Conservation (phyloP, 345 rosid genomes). For the Gossypioides kirkii region DNA sequence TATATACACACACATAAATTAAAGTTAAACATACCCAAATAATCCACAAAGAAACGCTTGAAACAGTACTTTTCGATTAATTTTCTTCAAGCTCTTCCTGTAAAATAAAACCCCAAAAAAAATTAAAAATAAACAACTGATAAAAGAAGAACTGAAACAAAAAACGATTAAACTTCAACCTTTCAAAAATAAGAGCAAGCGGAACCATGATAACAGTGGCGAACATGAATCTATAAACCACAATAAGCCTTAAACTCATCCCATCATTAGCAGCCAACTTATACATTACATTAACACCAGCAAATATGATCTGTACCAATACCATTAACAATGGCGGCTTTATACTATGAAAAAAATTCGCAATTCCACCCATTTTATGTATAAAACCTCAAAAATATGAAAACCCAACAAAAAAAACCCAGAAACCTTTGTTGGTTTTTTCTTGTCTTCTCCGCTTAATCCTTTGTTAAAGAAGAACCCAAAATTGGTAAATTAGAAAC, state of each 20-base stretch:
- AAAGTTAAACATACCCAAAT: slow-evolving; percentile 35
- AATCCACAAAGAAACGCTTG: slow-evolving; percentile 44
- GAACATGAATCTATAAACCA: slow-evolving; percentile 36
- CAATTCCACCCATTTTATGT: background rate
- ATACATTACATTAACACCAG: slow-evolving; percentile 33
- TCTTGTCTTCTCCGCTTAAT: no score
- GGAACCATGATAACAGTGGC: slow-evolving; percentile 36
- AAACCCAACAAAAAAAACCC: no score
- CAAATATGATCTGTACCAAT: slow-evolving; percentile 24
- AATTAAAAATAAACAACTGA: background rate
- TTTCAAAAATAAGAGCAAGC: slow-evolving; percentile 37
- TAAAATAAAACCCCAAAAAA: background rate
- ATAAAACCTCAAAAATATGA: background rate
- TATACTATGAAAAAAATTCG: background rate
- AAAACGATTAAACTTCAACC: slow-evolving; percentile 9
- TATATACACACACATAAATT: no score
- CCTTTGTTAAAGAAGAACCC: no score
- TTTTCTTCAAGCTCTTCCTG: slow-evolving; percentile 31
- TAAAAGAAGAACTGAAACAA: background rate
- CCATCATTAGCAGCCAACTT: slow-evolving; percentile 36
- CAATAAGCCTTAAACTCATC: slow-evolving; percentile 34
- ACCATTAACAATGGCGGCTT: slow-evolving; percentile 32
- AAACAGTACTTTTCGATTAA: slow-evolving; percentile 35
- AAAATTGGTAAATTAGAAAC: no score
- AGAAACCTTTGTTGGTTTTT: no score